Base-by-base conservation (phyloP, 495 filamentous ascomycete genomes). In the Mytilinidion resinicola region DNA sequence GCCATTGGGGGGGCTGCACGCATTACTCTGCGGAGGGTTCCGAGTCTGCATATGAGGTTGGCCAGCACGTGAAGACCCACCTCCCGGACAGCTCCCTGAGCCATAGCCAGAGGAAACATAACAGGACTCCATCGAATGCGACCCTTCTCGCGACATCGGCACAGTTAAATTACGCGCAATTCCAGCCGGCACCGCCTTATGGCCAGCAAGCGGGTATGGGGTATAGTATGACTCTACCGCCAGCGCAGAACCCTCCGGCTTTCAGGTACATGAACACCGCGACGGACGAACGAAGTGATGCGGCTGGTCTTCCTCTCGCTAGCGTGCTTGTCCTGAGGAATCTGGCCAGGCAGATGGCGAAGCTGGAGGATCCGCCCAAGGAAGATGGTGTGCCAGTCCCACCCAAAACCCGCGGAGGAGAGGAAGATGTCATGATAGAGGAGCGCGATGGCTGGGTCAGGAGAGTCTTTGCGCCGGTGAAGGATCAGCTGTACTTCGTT, bases 281-380 rank as follows among this genome's bases (percentile, higher is more conserved):
- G 0, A 73, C 81, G n/a, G 92, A 95, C 67, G 93, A 96, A 63
- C 78, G 84, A 30, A 80, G 82, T 42, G 86, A 95, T 57, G 86
- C 92, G 0, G 81, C 84, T 19, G 93, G 93, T 4, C 82, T 96
- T 43, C 89, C 93, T 8, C 80, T 96, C 38, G 89, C 88, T 39
- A 87, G 88, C 25, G 85, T 87, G 9, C 73, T 96, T 20, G 88
- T 99, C 2, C 74, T 99, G 60, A 83, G 93, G 35, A 99, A 97
- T 67, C 80, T 99, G 21, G 89, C 90, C 17, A 56, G 68, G 10
- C 58, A 64, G n/a, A 46, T 72, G 11, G 56, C 57, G 8, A 68
- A 69, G 52, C 49, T 68, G 14, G 55, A 66, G 10, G 56, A 56
- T 3, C 63, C 59, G 12, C 17, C 21, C 2, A n/a, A 51, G 9